These are phyloP conservation scores for Chaetomiaceae sp. DNA, from an alignment of 2,329 filamentous ascomycete species.

Conservation along the genomic window DNA sequence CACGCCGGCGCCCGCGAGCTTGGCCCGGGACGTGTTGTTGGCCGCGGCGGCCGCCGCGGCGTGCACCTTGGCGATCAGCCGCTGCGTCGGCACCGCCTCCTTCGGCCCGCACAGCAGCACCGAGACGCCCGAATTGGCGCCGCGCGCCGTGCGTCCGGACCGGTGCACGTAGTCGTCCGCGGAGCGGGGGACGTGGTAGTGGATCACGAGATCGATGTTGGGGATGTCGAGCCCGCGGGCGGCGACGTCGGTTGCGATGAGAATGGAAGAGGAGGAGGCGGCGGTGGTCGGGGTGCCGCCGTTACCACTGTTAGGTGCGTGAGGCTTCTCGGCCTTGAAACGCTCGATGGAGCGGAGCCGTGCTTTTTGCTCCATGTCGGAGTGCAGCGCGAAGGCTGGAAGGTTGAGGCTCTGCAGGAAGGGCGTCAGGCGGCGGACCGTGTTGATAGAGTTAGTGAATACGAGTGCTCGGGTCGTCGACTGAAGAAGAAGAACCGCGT, in stretches of 20 bases:
- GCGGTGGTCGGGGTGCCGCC: conserved; percentile 34
- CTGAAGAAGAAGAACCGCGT: conserved; percentile 77
- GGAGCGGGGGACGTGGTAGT: conserved; percentile 89
- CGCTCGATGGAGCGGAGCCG: conserved; percentile 87
- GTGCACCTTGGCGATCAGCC: conserved; percentile 85
- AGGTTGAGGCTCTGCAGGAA: conserved; percentile 78
- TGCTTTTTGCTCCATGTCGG: conserved; percentile 92
- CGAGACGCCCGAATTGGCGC: conserved; percentile 68
- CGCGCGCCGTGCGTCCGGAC: conserved; percentile 88
- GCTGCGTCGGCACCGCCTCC: conserved; percentile 76
- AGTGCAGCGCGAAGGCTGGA: conserved; percentile 73
- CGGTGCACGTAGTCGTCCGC: conserved; percentile 95
- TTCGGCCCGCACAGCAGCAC: conserved; percentile 87
- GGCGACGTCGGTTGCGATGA: conserved; percentile 90
- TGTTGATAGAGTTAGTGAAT: conserved; percentile 93
- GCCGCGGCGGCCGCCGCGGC: conserved; percentile 43
- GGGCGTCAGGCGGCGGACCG: conserved; percentile 78
- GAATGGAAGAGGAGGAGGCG: conserved; percentile 51
- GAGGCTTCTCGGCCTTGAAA: conserved; percentile 60
- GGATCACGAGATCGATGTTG: conserved; percentile 79
- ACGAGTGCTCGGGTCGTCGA: conserved; percentile 75
- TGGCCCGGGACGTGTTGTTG: conserved; percentile 26
- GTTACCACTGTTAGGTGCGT: conserved; percentile 18
- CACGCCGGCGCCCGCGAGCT: conserved; percentile 42
- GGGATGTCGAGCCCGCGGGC: conserved; percentile 91